These are phyloP conservation scores for Erysimum cheiri DNA, from an alignment of 441 rosid genomes.

Conservation along the genomic window DNA sequence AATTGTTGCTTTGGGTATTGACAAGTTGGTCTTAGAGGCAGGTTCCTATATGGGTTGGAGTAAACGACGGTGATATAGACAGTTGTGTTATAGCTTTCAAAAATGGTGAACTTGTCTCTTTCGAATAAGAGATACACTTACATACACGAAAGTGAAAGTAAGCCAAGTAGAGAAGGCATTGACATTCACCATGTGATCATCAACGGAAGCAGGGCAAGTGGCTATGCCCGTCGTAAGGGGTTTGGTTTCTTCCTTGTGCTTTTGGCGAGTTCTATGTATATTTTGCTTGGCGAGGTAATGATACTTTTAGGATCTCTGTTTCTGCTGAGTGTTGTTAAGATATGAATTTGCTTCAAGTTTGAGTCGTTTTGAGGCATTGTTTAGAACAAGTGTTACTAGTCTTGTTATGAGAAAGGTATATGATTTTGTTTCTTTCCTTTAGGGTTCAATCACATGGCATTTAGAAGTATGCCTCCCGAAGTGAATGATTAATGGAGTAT, in stretches of 20 bases:
- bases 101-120: conserved; percentile 55
- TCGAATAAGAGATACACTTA: conserved; percentile 54
- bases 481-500: background rate
- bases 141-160: conserved; percentile 48
- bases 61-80: conserved; percentile 19
- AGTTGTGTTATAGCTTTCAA: conserved; percentile 8
- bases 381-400: conserved; percentile 5
- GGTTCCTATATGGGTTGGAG: conserved; percentile 17
- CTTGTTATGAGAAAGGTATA: background rate
- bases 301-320: conserved; percentile 1
- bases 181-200: conserved; percentile 69
- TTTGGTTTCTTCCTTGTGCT: conserved; percentile 48
- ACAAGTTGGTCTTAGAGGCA: conserved; percentile 3
- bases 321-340: background rate
- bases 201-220: conserved; percentile 48
- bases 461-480: background rate
- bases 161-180: conserved; percentile 53
- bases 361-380: conserved; percentile 22
- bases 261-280: conserved; percentile 45
- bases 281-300: conserved; percentile 58
- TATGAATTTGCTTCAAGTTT: conserved; percentile 17
- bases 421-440: background rate
- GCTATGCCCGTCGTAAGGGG: conserved; percentile 35
- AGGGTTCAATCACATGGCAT: conserved; percentile 12
- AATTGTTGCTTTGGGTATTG: conserved; percentile 19